phyloP scores from a whole-genome alignment of 2,329 filamentous ascomycete genomes.

The Xylaria sp. region DNA sequence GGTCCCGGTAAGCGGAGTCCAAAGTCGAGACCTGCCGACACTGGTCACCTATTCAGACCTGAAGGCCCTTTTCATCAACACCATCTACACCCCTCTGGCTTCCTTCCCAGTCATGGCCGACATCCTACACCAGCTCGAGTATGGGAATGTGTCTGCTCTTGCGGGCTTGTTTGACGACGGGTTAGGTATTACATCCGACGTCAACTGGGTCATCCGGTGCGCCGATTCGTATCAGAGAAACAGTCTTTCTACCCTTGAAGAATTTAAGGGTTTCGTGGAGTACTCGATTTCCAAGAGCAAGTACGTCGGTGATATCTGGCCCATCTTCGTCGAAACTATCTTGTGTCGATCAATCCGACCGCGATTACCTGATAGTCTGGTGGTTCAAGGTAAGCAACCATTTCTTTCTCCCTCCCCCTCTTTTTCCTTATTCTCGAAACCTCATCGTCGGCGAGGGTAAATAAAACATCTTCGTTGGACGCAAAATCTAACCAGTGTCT shows the following conservation, averaged over 20 bases:
- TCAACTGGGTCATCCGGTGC: slow-evolving; percentile 44
- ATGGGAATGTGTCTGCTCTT: slow-evolving; percentile 46
- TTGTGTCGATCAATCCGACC: slow-evolving; percentile 45
- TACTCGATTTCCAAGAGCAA: slow-evolving; percentile 47
- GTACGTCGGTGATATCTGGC: slow-evolving; percentile 49
- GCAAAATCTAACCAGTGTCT: slow-evolving; percentile 35
- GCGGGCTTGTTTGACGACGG: slow-evolving; percentile 37
- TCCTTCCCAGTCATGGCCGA: slow-evolving; percentile 47
- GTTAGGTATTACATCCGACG: slow-evolving; percentile 38
- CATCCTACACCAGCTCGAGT: slow-evolving; percentile 45
- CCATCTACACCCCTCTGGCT: slow-evolving; percentile 42
- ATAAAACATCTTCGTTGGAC: slow-evolving; percentile 10
- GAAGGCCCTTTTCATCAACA: slow-evolving; percentile 44
- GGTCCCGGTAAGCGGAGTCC: slow-evolving; percentile 42
- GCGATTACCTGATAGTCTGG: slow-evolving; percentile 48
- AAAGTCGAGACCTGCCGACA: slow-evolving; percentile 35
- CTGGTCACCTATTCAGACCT: slow-evolving; percentile 49
- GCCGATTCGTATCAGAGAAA: slow-evolving; percentile 49
- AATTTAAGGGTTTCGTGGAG: slow-evolving; percentile 45
- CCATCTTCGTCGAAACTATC: slow-evolving; percentile 45
- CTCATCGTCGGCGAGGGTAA: not conserved
- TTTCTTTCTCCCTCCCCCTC: not conserved
- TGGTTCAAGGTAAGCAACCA: slow-evolving; percentile 42
- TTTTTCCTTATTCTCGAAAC: not conserved
- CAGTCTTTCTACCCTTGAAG: slow-evolving; percentile 45